Percentiles rank a stretch among this genome's conserved stretches.
These are phyloP conservation scores for Aaosphaeria arxii DNA, from an alignment of 2,329 filamentous ascomycete genomes.

Conservation along the genomic window DNA sequence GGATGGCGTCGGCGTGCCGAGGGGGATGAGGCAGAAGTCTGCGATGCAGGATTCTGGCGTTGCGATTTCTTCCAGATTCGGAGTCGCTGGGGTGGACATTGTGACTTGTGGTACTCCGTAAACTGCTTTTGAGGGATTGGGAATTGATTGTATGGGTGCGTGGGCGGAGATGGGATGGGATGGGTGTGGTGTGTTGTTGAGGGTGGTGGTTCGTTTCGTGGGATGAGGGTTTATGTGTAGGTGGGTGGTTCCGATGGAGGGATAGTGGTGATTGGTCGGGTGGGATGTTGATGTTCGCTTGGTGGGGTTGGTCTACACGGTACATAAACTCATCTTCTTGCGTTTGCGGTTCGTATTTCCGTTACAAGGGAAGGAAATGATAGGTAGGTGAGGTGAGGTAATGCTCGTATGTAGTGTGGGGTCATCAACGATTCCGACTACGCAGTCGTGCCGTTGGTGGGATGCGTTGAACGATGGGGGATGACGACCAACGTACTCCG, in stretches of 20 bases:
- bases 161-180: background rate
- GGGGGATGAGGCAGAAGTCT: conserved; percentile 89
- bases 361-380: no score
- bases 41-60: conserved; percentile 73
- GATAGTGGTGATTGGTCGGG: background rate
- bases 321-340: no score
- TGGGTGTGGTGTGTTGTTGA: background rate
- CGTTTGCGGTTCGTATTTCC: no score
- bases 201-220: background rate
- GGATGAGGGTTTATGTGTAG: no score
- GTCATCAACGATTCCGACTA: no score
- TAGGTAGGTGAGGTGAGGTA: no score
- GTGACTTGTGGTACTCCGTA: no score
- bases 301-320: no score
- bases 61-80: background rate
- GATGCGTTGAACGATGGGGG: no score
- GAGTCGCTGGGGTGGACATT: conserved; percentile 1
- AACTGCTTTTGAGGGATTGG: background rate
- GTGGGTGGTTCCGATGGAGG: background rate
- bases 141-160: background rate
- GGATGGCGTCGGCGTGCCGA: conserved; percentile 54
- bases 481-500: no score
- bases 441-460: no score
- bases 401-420: no score
- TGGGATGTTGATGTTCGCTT: background rate